These are phyloP conservation scores for Mortierella sp. DNA, from an alignment of 371 early-diverging fungal genomes.

Conservation along the genomic window DNA sequence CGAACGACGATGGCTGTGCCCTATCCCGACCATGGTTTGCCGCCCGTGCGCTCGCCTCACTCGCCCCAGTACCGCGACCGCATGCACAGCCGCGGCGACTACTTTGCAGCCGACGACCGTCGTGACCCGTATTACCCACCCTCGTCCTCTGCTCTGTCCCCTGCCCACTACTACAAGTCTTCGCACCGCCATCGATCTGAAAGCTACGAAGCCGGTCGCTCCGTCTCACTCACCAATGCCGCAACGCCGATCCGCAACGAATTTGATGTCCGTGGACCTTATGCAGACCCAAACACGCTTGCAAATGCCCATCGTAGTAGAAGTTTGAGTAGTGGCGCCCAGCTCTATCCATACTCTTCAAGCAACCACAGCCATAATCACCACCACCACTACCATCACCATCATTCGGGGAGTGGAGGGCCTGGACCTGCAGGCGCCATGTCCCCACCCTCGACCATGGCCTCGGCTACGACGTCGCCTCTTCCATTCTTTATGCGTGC, in stretches of 20 bases:
- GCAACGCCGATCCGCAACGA: conserved; percentile 41
- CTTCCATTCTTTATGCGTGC: too few relatives aligned
- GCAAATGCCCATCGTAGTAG: conserved; percentile 45
- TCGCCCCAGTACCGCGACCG: conserved; percentile 39
- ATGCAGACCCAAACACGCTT: conserved; percentile 19
- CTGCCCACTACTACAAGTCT: not conserved
- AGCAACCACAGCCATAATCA: not conserved
- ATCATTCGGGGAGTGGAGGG: not conserved
- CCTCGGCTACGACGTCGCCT: too few relatives aligned
- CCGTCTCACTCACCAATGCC: conserved; percentile 41
- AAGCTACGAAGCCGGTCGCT: conserved; percentile 41
- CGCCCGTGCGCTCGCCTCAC: conserved; percentile 40
- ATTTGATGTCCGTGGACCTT: conserved; percentile 19
- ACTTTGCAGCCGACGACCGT: conserved; percentile 32
- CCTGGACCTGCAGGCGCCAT: too few relatives aligned
- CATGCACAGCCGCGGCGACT: conserved; percentile 20
- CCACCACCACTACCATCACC: not conserved
- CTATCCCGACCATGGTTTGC: conserved; percentile 22
- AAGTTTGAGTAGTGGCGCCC: conserved; percentile 43
- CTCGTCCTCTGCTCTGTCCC: not conserved
- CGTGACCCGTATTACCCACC: conserved; percentile 28
- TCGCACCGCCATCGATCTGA: conserved; percentile 40
- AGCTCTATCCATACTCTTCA: conserved; percentile 32
- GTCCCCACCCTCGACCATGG: too few relatives aligned
- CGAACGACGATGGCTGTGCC: too few relatives aligned